phyloP scores from a whole-genome alignment of 2,329 filamentous ascomycete species.

The Cercospora zeae-maydis region DNA sequence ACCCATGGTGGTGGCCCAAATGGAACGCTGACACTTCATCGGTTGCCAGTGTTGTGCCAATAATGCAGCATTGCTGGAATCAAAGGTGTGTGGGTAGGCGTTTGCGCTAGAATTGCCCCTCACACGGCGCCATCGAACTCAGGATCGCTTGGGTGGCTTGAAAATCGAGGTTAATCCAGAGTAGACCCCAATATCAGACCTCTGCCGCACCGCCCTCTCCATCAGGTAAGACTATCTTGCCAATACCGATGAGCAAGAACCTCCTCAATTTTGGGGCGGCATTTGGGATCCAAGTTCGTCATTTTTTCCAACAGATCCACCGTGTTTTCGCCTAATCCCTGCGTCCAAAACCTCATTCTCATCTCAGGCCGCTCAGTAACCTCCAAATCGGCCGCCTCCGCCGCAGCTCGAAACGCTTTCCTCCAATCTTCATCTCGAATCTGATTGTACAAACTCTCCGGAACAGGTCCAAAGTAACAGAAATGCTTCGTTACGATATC shows the following conservation, averaged over 20 bases:
- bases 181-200: background rate
- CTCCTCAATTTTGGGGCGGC: slow-evolving; percentile 36
- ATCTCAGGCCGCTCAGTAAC: slow-evolving; percentile 32
- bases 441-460: slow-evolving; percentile 33
- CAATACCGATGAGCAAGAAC: slow-evolving; percentile 37
- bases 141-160: background rate
- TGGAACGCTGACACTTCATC: too few species aligned
- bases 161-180: background rate
- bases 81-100: too few species aligned
- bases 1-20: too few species aligned
- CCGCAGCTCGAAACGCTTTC: slow-evolving; percentile 29
- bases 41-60: too few species aligned
- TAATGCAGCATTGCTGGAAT: too few species aligned
- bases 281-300: slow-evolving; percentile 34
- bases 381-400: slow-evolving; percentile 29
- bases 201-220: background rate
- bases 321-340: slow-evolving; percentile 30
- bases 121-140: too few species aligned
- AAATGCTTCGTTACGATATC: slow-evolving; percentile 38
- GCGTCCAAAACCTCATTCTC: slow-evolving; percentile 34
- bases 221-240: slow-evolving; percentile 9
- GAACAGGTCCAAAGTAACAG: slow-evolving; percentile 36
- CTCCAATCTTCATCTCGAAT: slow-evolving; percentile 33
- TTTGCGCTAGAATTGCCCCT: too few species aligned
- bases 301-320: slow-evolving; percentile 38